A percentile compares a stretch with the other conserved stretches of the same genome.
Conservation (phyloP, 305 asterid species). For the Fraxinus albicans region DNA sequence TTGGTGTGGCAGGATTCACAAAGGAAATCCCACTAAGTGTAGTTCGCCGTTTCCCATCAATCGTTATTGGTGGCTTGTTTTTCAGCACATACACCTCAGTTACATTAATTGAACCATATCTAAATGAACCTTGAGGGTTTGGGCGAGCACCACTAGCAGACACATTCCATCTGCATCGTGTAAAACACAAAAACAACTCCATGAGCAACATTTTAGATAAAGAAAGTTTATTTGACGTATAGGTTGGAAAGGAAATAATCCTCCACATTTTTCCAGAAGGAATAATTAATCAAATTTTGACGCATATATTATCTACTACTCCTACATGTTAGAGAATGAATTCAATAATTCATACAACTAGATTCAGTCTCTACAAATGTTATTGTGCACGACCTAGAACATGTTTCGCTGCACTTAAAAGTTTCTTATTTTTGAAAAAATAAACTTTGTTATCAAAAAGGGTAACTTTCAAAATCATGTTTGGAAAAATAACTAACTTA, state of each 20-base stretch:
- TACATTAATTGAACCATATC: conserved; percentile 93
- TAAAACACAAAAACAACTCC: neutral
- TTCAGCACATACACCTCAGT: conserved; percentile 77
- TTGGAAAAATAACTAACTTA: neutral
- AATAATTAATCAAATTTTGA: neutral
- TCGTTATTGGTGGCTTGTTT: conserved; percentile 64
- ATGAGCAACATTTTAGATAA: neutral
- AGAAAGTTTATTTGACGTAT: neutral
- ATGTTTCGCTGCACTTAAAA: neutral
- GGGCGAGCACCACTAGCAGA: conserved; percentile 99
- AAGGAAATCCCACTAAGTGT: conserved; percentile 83
- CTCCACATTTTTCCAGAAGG: neutral
- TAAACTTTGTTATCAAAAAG: neutral
- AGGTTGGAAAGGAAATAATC: neutral
- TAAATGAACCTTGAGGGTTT: conserved; percentile 95
- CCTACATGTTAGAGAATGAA: neutral
- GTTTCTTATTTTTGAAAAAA: neutral
- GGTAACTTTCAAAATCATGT: neutral
- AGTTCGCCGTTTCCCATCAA: conserved; percentile 63
- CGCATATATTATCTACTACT: neutral
- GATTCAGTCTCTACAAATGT: neutral
- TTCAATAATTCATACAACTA: neutral
- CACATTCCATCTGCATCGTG: conserved; percentile 75
- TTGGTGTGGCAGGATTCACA: conserved; percentile 80
- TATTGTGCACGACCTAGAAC: neutral